Conservation (phyloP, 2,329 filamentous ascomycete species). For the Didymella keratinophila region DNA sequence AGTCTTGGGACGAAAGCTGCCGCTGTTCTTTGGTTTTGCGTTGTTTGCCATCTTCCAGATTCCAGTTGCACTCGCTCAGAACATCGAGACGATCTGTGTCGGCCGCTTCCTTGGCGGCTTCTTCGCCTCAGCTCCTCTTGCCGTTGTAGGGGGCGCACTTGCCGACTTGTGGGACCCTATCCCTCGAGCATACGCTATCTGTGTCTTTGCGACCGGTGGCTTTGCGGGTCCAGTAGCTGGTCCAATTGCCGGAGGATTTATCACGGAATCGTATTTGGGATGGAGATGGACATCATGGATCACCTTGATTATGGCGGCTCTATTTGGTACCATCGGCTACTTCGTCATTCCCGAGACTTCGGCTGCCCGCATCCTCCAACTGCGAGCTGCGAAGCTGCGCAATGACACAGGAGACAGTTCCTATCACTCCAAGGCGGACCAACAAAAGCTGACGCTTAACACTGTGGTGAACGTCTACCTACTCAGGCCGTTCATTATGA, state of each 20-base stretch:
- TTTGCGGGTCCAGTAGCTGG: constrained; percentile 54
- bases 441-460: constrained; percentile 67
- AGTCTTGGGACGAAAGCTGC: constrained; percentile 54
- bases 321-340: constrained; percentile 35
- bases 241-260: constrained; percentile 56
- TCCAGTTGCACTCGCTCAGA: constrained; percentile 53
- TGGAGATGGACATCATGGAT: constrained; percentile 52
- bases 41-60: constrained; percentile 53
- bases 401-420: constrained; percentile 47
- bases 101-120: constrained; percentile 62
- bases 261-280: constrained; percentile 43
- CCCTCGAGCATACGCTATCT: constrained; percentile 48
- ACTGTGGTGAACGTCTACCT: constrained; percentile 72
- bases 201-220: constrained; percentile 45
- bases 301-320: constrained; percentile 45
- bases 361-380: constrained; percentile 40
- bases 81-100: constrained; percentile 61
- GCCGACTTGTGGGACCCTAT: constrained; percentile 50
- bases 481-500: constrained; percentile 70
- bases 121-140: constrained; percentile 55
- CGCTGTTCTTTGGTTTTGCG: constrained; percentile 44
- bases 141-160: constrained; percentile 46
- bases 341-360: constrained; percentile 45
- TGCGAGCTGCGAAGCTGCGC: constrained; percentile 40
- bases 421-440: constrained; percentile 53